Evolutionary conservation across 1,284 basidiomycete genomes (phyloP).

Genomic region (Ganoderma sinense): DNA sequence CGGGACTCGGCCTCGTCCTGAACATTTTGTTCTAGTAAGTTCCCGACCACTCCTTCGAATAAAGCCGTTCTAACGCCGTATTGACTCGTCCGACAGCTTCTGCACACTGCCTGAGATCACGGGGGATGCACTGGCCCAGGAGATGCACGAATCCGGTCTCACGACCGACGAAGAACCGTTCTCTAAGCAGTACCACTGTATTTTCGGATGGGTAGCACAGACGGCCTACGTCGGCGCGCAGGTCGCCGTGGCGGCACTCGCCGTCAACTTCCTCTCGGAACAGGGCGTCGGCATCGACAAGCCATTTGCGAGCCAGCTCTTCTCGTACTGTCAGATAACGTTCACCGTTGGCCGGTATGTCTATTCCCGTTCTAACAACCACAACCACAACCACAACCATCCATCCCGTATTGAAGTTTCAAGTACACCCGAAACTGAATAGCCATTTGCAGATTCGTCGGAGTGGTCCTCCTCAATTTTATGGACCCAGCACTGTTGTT

Average conservation of each 20-base stretch:
- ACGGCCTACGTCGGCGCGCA: slow-evolving; percentile 80
- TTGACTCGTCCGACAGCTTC: slow-evolving; percentile 52
- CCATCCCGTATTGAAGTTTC: slow-evolving; percentile 3
- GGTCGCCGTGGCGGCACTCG: slow-evolving; percentile 76
- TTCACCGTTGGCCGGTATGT: slow-evolving; percentile 72
- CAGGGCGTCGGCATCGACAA: slow-evolving; percentile 65
- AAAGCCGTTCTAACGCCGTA: not conserved
- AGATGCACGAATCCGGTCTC: slow-evolving; percentile 54
- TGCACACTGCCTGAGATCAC: slow-evolving; percentile 80
- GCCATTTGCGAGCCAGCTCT: slow-evolving; percentile 64
- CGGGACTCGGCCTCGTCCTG: slow-evolving; percentile 67
- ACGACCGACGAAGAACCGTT: slow-evolving; percentile 62
- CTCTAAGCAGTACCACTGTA: slow-evolving; percentile 74
- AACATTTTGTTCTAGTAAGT: slow-evolving; percentile 74
- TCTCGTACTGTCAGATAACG: slow-evolving; percentile 78
- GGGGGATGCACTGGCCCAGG: slow-evolving; percentile 65
- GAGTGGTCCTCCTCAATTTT: slow-evolving; percentile 69
- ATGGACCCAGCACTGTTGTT: slow-evolving; percentile 74
- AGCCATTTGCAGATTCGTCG: slow-evolving; percentile 54
- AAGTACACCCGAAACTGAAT: not conserved
- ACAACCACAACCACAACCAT: not conserved
- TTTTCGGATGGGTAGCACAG: slow-evolving; percentile 78
- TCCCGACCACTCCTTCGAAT: not conserved
- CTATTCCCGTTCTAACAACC: not conserved
- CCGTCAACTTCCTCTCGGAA: slow-evolving; percentile 74